Evolutionary conservation across 1,139 yeast species (phyloP).

Genomic region (Meyerozyma carpophila): DNA sequence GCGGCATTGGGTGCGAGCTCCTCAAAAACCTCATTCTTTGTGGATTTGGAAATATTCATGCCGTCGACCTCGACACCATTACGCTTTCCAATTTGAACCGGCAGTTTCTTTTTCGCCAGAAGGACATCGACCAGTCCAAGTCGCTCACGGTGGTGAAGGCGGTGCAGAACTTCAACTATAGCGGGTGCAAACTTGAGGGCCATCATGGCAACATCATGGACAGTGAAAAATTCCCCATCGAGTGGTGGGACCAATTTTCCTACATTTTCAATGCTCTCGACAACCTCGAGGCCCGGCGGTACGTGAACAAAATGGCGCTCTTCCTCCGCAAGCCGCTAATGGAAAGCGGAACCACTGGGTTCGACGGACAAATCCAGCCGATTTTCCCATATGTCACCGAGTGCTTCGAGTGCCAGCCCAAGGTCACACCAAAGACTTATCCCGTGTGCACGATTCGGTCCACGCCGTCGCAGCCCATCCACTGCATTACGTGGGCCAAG

Average conservation of each 20-base stretch:
- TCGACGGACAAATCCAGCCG: slow-evolving; percentile 89
- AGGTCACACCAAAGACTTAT: slow-evolving; percentile 82
- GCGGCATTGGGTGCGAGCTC: slow-evolving; percentile 98
- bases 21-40: slow-evolving; percentile 77
- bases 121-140: slow-evolving; percentile 13
- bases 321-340: slow-evolving; percentile 70
- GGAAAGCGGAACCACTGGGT: slow-evolving; percentile 96
- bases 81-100: slow-evolving; percentile 88
- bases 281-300: slow-evolving; percentile 85
- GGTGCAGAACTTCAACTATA: slow-evolving; percentile 71
- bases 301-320: slow-evolving; percentile 79
- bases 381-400: slow-evolving; percentile 79
- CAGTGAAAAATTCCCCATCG: slow-evolving; percentile 58
- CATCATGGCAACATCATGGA: slow-evolving; percentile 90
- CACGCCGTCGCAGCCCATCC: slow-evolving; percentile 94
- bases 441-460: slow-evolving; percentile 97
- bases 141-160: slow-evolving; percentile 57
- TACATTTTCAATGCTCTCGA: slow-evolving; percentile 89
- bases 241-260: slow-evolving; percentile 79
- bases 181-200: slow-evolving; percentile 61
- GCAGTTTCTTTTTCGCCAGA: slow-evolving; percentile 79
- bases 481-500: slow-evolving; percentile 97
- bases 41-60: slow-evolving; percentile 85
- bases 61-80: slow-evolving; percentile 91
- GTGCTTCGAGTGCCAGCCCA: slow-evolving; percentile 88